These are phyloP conservation scores for Tetraselmis chui DNA, from an alignment of 139 green algal species.

Conservation along the genomic window DNA sequence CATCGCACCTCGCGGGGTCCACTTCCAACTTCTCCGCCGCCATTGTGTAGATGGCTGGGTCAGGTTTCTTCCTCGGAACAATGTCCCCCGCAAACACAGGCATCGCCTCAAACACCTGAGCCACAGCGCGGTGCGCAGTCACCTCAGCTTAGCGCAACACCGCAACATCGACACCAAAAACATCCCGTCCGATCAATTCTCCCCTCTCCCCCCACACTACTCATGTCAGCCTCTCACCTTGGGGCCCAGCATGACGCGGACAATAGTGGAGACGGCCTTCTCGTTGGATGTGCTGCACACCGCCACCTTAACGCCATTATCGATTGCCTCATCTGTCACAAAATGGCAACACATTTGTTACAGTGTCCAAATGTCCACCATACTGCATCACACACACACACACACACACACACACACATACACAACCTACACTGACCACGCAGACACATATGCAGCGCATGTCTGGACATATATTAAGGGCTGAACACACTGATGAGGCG, in stretches of 20 bases:
- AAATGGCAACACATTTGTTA: no score
- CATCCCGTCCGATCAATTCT: no score
- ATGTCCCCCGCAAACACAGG: slow-evolving; percentile 77
- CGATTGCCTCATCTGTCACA: slow-evolving; percentile 68
- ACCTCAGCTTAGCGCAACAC: no score
- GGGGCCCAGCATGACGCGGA: slow-evolving; percentile 74
- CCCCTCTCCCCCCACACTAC: no score
- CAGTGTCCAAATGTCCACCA: no score
- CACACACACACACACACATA: no score
- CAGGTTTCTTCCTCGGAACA: slow-evolving; percentile 96
- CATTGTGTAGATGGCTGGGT: slow-evolving; percentile 90
- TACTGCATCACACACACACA: no score
- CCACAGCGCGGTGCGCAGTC: no score
- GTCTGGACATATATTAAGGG: no score
- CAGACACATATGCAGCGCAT: no score
- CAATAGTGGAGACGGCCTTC: slow-evolving; percentile 87
- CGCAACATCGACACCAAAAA: no score
- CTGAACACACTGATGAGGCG: slow-evolving; percentile 74
- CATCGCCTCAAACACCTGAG: slow-evolving; percentile 61
- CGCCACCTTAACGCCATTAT: slow-evolving; percentile 78
- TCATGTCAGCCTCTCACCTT: slow-evolving; percentile 12
- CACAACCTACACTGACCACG: no score
- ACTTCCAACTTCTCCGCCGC: slow-evolving; percentile 75
- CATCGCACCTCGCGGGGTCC: slow-evolving; percentile 58
- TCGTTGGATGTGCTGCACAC: slow-evolving; percentile 98